Conservation (phyloP, 2,329 filamentous ascomycete species). For the Trichophaea hybrida region DNA sequence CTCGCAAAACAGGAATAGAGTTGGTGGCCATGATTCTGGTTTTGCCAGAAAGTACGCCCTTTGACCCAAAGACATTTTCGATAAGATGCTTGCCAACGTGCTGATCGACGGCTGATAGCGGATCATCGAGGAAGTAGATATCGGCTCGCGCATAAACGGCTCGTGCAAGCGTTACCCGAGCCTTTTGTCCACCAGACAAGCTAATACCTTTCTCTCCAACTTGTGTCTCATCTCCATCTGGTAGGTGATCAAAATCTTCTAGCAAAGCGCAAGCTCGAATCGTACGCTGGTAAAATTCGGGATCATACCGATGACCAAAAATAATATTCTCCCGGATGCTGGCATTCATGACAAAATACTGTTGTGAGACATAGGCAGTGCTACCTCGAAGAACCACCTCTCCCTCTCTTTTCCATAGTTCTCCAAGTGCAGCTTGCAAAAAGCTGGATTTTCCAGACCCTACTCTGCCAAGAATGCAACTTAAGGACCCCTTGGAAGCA, state of each 20-base stretch:
- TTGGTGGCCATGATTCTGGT: constrained; percentile 91
- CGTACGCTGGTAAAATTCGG: constrained; percentile 85
- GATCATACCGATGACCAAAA: constrained; percentile 88
- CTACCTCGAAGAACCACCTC: constrained; percentile 68
- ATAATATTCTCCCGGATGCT: constrained; percentile 94
- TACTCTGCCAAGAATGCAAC: constrained; percentile 87
- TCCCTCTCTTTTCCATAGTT: constrained; percentile 79
- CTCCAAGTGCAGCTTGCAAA: constrained; percentile 73
- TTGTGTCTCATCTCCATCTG: constrained; percentile 90
- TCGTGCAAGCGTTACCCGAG: constrained; percentile 75
- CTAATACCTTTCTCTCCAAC: constrained; percentile 96
- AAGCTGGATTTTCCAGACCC: constrained; percentile 90
- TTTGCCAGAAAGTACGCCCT: constrained; percentile 68
- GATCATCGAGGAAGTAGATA: constrained; percentile 86
- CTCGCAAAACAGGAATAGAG: constrained; percentile 75
- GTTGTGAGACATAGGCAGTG: constrained; percentile 83
- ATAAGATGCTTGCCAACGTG: constrained; percentile 93
- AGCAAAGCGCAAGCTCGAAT: constrained; percentile 78
- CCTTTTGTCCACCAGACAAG: constrained; percentile 78
- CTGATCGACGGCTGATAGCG: constrained; percentile 92
- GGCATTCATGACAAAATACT: constrained; percentile 94
- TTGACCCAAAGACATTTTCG: constrained; percentile 76
- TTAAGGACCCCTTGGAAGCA: constrained; percentile 82
- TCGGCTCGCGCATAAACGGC: constrained; percentile 96
- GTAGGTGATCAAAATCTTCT: constrained; percentile 82